Percentiles rank a stretch among this genome's conserved stretches.
These are phyloP conservation scores for Ascobolus immersus DNA, from an alignment of 495 filamentous ascomycete species.

Conservation along the genomic window DNA sequence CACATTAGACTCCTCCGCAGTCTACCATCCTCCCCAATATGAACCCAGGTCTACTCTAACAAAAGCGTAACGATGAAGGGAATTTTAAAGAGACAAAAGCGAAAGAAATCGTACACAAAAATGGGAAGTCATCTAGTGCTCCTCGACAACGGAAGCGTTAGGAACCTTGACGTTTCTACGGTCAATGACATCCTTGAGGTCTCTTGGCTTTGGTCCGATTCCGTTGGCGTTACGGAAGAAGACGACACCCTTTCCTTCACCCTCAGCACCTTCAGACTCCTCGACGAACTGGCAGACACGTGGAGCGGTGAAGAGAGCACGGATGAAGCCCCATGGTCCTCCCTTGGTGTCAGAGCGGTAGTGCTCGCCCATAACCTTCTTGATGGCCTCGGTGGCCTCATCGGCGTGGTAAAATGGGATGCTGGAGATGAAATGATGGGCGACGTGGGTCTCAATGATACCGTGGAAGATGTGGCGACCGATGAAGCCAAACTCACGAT, in stretches of 20 bases:
- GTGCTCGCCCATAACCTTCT: constrained; percentile 54
- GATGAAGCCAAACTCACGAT: constrained; percentile 73
- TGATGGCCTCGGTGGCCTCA: constrained; percentile 64
- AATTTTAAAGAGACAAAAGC: too few species aligned
- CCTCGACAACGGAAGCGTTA: too few species aligned
- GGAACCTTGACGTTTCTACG: too few species aligned
- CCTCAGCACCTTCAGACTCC: constrained; percentile 36
- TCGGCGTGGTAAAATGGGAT: constrained; percentile 86
- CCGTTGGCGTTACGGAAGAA: constrained; percentile 64
- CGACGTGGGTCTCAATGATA: constrained; percentile 77
- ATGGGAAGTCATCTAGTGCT: too few species aligned
- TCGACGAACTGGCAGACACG: constrained; percentile 55
- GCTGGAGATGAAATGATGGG: constrained; percentile 63
- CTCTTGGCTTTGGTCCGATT: constrained; percentile 32
- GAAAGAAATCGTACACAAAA: too few species aligned
- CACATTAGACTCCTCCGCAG: too few species aligned
- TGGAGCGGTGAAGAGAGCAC: constrained; percentile 36
- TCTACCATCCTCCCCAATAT: too few species aligned
- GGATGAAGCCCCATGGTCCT: constrained; percentile 38
- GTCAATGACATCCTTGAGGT: constrained; percentile 10
- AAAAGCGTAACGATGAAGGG: too few species aligned
- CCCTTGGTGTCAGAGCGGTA: constrained; percentile 42
- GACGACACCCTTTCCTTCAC: constrained; percentile 35
- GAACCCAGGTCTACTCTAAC: too few species aligned
- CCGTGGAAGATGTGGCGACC: constrained; percentile 68